These are phyloP conservation scores for Penicillium salamii DNA, from an alignment of 495 filamentous ascomycete genomes.

Conservation along the genomic window DNA sequence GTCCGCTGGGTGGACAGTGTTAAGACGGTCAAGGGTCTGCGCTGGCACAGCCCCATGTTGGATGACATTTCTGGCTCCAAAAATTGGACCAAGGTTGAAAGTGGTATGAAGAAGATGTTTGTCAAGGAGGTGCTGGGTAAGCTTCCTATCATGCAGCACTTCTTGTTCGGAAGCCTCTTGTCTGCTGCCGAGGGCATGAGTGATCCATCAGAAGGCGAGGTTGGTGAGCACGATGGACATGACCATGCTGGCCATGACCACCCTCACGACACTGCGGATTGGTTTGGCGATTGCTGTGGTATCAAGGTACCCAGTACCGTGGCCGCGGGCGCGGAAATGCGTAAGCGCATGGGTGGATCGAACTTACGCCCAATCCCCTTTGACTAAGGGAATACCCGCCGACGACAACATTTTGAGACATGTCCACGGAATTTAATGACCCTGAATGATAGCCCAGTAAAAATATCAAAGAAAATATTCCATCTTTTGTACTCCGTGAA, in stretches of 20 bases:
- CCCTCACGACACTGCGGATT: slow-evolving; percentile 41
- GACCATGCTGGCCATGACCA: slow-evolving; percentile 63
- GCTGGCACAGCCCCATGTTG: slow-evolving; percentile 98
- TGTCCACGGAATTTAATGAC: background rate
- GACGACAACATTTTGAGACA: background rate
- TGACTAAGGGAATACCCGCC: slow-evolving; percentile 51
- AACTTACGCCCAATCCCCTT: slow-evolving; percentile 84
- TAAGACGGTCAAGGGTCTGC: slow-evolving; percentile 91
- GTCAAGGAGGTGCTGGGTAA: slow-evolving; percentile 89
- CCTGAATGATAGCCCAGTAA: too few relatives aligned
- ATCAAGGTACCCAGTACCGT: slow-evolving; percentile 96
- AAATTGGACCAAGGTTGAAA: slow-evolving; percentile 89
- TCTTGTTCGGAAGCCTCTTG: slow-evolving; percentile 83
- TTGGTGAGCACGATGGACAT: slow-evolving; percentile 53
- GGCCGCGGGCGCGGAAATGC: slow-evolving; percentile 82
- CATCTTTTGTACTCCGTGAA: too few relatives aligned
- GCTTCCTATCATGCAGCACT: slow-evolving; percentile 97
- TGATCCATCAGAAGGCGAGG: slow-evolving; percentile 43
- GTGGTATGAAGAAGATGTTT: slow-evolving; percentile 95
- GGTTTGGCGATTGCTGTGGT: slow-evolving; percentile 96
- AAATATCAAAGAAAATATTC: too few relatives aligned
- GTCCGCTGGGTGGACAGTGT: slow-evolving; percentile 92
- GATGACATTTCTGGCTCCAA: slow-evolving; percentile 95
- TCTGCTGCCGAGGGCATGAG: slow-evolving; percentile 82
- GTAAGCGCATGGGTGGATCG: slow-evolving; percentile 64